Conservation (phyloP, 2,329 filamentous ascomycete genomes). For the Monilinia aucupariae region DNA sequence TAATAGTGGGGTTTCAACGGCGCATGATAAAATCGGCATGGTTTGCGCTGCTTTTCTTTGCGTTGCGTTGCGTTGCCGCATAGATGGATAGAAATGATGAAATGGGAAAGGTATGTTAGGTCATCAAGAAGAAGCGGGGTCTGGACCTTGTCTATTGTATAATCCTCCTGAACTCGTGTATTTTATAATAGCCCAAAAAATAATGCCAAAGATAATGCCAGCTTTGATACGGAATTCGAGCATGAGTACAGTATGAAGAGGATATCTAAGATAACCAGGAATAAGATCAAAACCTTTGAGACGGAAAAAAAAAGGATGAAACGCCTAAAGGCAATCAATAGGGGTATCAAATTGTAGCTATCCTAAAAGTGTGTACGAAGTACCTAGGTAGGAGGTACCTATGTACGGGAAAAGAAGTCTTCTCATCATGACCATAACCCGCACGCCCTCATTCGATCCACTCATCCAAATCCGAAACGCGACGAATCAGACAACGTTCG, state of each 20-base stretch:
- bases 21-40: neutral
- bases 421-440: neutral
- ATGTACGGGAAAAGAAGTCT: neutral
- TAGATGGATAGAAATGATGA: neutral
- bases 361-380: constrained; percentile 8
- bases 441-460: neutral
- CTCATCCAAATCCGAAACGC: neutral
- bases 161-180: no score
- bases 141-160: neutral
- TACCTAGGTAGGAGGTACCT: no score
- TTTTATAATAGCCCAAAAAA: neutral
- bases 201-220: neutral
- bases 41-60: neutral
- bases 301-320: neutral
- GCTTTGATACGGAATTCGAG: neutral
- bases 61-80: neutral
- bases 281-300: no score
- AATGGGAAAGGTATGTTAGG: neutral
- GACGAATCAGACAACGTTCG: neutral
- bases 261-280: no score
- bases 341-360: constrained; percentile 15
- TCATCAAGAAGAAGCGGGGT: neutral
- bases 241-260: constrained; percentile 23
- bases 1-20: neutral
- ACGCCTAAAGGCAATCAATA: neutral